Percentiles rank a stretch among this genome's conserved stretches.
These are phyloP conservation scores for Diplogelasinospora grovesii DNA, from an alignment of 495 filamentous ascomycete species.

Conservation along the genomic window DNA sequence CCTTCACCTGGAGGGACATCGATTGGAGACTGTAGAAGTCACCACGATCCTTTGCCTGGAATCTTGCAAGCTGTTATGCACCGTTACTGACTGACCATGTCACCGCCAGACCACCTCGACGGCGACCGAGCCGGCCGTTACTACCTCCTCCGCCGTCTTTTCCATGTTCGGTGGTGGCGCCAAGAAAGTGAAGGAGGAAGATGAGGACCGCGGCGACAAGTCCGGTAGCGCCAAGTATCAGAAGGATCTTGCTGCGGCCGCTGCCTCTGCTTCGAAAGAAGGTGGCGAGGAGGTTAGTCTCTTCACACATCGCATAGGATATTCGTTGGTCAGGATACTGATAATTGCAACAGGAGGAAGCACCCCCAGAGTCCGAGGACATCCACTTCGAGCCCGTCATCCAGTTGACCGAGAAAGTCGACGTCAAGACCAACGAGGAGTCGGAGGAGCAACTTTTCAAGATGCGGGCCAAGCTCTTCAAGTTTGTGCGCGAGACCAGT, in stretches of 20 bases:
- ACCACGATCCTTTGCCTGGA: too few species aligned
- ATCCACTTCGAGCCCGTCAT: slow-evolving; percentile 97
- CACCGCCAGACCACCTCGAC: too few species aligned
- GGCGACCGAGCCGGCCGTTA: slow-evolving; percentile 29
- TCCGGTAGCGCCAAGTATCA: slow-evolving; percentile 82
- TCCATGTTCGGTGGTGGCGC: slow-evolving; percentile 97
- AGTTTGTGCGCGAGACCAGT: slow-evolving; percentile 79
- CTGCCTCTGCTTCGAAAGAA: slow-evolving; percentile 31
- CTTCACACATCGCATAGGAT: background rate
- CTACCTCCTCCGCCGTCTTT: slow-evolving; percentile 58
- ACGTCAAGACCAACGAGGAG: slow-evolving; percentile 98
- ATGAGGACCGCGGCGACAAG: slow-evolving; percentile 66
- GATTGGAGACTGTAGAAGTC: too few species aligned
- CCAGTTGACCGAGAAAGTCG: slow-evolving; percentile 89
- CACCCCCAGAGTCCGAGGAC: slow-evolving; percentile 75
- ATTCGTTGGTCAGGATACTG: background rate
- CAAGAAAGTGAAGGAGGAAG: slow-evolving; percentile 74
- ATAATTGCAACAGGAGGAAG: slow-evolving; percentile 44
- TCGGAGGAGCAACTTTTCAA: slow-evolving; percentile 95
- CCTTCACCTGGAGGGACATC: too few species aligned
- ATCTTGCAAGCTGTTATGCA: too few species aligned
- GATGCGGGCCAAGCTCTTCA: slow-evolving; percentile 99
- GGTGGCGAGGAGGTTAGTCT: slow-evolving; percentile 37
- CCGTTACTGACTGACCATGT: too few species aligned
- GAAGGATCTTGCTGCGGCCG: slow-evolving; percentile 58